phyloP scores from a whole-genome alignment of 1,284 basidiomycete species.

The Paramarasmius palmivorus region DNA sequence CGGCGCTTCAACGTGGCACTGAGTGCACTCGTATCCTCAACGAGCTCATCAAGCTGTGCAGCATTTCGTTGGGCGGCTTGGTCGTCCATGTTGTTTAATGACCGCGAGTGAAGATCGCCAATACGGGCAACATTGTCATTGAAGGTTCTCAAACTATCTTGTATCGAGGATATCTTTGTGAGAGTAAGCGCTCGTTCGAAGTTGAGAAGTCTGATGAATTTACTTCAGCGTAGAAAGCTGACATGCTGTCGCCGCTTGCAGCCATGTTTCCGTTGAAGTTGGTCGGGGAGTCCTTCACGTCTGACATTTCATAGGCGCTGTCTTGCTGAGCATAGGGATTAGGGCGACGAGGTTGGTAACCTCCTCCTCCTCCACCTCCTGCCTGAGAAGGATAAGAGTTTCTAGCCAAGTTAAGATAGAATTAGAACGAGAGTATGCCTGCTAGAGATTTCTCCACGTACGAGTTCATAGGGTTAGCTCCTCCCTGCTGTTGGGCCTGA shows the following conservation, averaged over 20 bases:
- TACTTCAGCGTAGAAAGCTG: constrained; percentile 75
- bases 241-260: constrained; percentile 61
- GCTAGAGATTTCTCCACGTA: constrained; percentile 32
- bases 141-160: constrained; percentile 70
- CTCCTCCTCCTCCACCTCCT: constrained; percentile 35
- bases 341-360: constrained; percentile 45
- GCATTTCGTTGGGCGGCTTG: constrained; percentile 60
- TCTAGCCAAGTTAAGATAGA: constrained; percentile 28
- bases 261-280: constrained; percentile 35
- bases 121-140: constrained; percentile 72
- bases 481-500: constrained; percentile 71
- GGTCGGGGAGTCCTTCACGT: constrained; percentile 59
- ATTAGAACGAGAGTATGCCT: neutral
- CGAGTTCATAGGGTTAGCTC: constrained; percentile 49
- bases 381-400: constrained; percentile 71
- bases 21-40: constrained; percentile 76
- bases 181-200: constrained; percentile 2
- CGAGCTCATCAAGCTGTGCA: constrained; percentile 70
- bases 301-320: constrained; percentile 69
- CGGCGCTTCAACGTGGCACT: constrained; percentile 76
- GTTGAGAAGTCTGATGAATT: constrained; percentile 18
- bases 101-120: constrained; percentile 72
- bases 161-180: constrained; percentile 66
- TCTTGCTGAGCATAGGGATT: constrained; percentile 73
- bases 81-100: constrained; percentile 80